These are phyloP conservation scores for Pestalotiopsis sp. DNA, from an alignment of 2,329 filamentous ascomycete genomes.

Conservation along the genomic window DNA sequence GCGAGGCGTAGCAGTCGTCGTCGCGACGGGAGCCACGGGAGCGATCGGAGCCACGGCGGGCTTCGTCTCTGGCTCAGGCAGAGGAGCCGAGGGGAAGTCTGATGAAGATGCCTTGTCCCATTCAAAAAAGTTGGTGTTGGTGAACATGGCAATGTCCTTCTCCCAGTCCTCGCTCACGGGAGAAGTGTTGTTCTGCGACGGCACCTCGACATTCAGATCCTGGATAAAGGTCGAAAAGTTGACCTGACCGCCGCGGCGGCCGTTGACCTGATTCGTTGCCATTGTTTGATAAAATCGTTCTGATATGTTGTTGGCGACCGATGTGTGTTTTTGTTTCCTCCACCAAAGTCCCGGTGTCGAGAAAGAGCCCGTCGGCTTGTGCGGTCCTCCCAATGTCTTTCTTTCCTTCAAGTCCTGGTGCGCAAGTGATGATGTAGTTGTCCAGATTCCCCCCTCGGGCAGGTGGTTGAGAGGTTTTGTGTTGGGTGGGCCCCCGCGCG, in stretches of 20 bases:
- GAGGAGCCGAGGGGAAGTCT: constrained; percentile 3
- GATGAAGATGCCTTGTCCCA: constrained; percentile 53
- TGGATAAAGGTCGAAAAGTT: constrained; percentile 91
- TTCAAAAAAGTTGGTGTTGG: constrained; percentile 81
- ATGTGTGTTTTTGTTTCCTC: not conserved
- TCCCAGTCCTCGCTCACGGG: constrained; percentile 57
- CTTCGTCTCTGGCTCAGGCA: constrained; percentile 9
- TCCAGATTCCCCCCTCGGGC: not conserved
- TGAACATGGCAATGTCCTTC: constrained; percentile 77
- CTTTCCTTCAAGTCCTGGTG: not conserved
- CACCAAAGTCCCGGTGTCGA: not conserved
- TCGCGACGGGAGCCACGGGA: not conserved
- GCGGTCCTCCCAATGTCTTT: not conserved
- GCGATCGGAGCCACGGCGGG: not conserved
- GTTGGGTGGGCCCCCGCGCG: not conserved
- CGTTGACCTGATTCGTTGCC: not conserved
- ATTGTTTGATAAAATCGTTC: not conserved
- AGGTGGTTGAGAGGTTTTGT: not conserved
- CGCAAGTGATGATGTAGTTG: constrained; percentile 2
- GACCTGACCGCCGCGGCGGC: constrained; percentile 67
- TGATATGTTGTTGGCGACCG: not conserved
- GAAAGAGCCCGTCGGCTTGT: not conserved
- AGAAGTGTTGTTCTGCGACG: constrained; percentile 50
- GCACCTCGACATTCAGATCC: constrained; percentile 75
- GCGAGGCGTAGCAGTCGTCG: not conserved